Percentiles rank a stretch among this genome's conserved stretches.
Conservation (phyloP, 2,329 filamentous ascomycete genomes). For the Aplosporella prunicola region DNA sequence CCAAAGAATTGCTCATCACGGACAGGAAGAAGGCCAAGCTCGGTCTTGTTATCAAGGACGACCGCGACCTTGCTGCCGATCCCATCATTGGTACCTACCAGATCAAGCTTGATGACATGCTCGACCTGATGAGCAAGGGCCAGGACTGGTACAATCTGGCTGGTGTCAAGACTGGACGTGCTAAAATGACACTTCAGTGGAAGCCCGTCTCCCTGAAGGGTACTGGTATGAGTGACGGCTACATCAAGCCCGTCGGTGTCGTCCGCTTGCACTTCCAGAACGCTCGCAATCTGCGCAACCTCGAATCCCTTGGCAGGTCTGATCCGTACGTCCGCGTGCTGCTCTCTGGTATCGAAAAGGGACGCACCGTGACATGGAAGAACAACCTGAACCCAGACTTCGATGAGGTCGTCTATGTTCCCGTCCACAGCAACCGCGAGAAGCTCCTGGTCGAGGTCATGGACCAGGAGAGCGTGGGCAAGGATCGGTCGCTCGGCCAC, state of each 20-base stretch:
- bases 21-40: constrained; percentile 85
- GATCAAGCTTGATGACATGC: constrained; percentile 88
- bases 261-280: constrained; percentile 88
- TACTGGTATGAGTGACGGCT: constrained; percentile 71
- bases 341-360: constrained; percentile 83
- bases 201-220: constrained; percentile 85
- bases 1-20: constrained; percentile 90
- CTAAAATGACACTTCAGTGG: constrained; percentile 89
- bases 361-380: constrained; percentile 85
- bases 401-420: constrained; percentile 92
- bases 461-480: constrained; percentile 88
- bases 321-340: constrained; percentile 88
- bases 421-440: constrained; percentile 76
- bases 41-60: constrained; percentile 89
- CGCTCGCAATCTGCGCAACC: constrained; percentile 74
- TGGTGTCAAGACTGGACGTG: constrained; percentile 71
- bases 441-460: constrained; percentile 86
- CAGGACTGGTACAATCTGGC: constrained; percentile 93
- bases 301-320: constrained; percentile 93
- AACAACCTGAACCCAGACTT: constrained; percentile 94
- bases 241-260: constrained; percentile 87
- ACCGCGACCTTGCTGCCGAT: constrained; percentile 74
- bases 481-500: constrained; percentile 77
- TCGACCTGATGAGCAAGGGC: constrained; percentile 82
- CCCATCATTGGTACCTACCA: constrained; percentile 85